Percentiles rank a stretch among this genome's conserved stretches.
Conservation (phyloP, 2,329 filamentous ascomycete species). For the Verticillium tricorpus region DNA sequence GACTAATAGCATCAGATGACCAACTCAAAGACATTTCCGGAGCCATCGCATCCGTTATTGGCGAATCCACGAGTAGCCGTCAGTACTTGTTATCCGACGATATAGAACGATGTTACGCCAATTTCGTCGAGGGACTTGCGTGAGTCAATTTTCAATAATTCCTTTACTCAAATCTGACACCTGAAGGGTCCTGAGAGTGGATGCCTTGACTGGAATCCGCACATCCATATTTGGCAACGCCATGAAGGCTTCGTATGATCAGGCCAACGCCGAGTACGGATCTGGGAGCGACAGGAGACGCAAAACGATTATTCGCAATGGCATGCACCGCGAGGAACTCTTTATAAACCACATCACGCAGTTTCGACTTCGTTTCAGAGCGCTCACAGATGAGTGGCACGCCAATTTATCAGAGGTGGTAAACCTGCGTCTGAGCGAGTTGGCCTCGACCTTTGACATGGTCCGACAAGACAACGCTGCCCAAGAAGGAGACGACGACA, state of each 20-base stretch:
- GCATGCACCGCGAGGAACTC: constrained; percentile 18
- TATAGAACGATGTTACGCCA: background rate
- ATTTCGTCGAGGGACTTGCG: background rate
- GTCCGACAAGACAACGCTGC: constrained; percentile 31
- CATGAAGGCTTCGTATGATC: constrained; percentile 29
- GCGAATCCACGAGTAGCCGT: background rate
- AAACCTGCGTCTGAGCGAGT: constrained; percentile 18
- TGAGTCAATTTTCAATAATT: constrained; percentile 7
- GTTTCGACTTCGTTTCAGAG: constrained; percentile 18
- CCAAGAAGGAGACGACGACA: constrained; percentile 29
- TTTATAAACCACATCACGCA: constrained; percentile 24
- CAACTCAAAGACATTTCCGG: background rate
- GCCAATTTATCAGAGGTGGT: constrained; percentile 11
- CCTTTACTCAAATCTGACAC: constrained; percentile 4
- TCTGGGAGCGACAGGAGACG: constrained; percentile 26
- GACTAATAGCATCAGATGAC: background rate
- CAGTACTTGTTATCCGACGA: background rate
- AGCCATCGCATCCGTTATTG: background rate
- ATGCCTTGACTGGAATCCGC: constrained; percentile 28
- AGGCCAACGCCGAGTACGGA: constrained; percentile 27
- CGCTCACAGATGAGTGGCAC: constrained; percentile 17
- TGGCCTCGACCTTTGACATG: constrained; percentile 27
- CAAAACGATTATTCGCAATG: constrained; percentile 26
- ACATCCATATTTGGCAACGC: constrained; percentile 31
- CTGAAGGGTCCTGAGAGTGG: constrained; percentile 25